A percentile compares a stretch with the other conserved stretches of the same genome.
These are phyloP conservation scores for Talaromyces atroroseus DNA, from an alignment of 2,329 filamentous ascomycete species.

Conservation along the genomic window DNA sequence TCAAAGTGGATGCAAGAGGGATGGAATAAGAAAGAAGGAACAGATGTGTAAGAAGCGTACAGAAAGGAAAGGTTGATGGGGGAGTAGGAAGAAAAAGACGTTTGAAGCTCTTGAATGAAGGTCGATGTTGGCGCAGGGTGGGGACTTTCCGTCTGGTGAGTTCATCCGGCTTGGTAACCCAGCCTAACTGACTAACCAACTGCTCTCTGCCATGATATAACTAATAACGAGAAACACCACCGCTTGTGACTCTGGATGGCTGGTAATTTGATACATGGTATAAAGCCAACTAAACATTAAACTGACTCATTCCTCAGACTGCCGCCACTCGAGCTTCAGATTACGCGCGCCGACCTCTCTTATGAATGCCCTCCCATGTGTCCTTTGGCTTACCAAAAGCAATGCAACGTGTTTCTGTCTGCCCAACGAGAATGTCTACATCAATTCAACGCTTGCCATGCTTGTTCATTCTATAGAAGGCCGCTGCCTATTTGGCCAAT, in stretches of 20 bases:
- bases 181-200: neutral
- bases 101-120: slow-evolving; percentile 47
- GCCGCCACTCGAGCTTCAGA: neutral
- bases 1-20: neutral
- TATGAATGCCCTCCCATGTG: too few relatives aligned
- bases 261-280: too few relatives aligned
- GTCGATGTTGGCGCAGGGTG: slow-evolving; percentile 30
- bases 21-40: slow-evolving; percentile 11
- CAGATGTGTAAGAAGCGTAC: neutral
- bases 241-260: too few relatives aligned
- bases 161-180: neutral
- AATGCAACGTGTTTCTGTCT: neutral
- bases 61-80: slow-evolving; percentile 13
- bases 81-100: slow-evolving; percentile 10
- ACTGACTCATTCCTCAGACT: neutral
- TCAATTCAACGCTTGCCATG: too few relatives aligned
- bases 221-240: too few relatives aligned
- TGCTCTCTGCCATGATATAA: neutral
- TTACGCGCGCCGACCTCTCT: neutral
- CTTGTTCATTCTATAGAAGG: neutral
- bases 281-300: too few relatives aligned
- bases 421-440: too few relatives aligned
- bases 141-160: slow-evolving; percentile 8
- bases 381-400: too few relatives aligned
- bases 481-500: neutral